Percentiles rank a stretch among this genome's conserved stretches.
Evolutionary conservation across 306 rosid genomes (phyloP).

Genomic region (Cucumis hystrix): DNA sequence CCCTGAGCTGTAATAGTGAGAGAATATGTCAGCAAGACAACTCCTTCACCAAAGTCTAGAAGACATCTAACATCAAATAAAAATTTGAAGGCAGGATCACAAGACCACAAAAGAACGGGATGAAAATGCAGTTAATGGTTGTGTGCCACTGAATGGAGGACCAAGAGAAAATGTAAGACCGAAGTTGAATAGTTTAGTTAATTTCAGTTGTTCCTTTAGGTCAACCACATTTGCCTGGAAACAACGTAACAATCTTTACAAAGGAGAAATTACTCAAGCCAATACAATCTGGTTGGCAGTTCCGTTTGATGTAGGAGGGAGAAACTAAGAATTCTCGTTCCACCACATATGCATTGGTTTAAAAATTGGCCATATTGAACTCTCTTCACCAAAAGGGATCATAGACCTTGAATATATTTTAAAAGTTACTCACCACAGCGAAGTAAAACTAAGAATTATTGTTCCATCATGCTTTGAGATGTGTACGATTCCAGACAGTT

Average conservation of each 20-base stretch:
- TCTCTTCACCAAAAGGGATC: too few relatives aligned
- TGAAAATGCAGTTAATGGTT: background rate
- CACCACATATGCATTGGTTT: too few relatives aligned
- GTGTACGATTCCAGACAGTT: background rate
- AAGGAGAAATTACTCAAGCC: too few relatives aligned
- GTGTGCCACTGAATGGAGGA: background rate
- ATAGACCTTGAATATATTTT: too few relatives aligned
- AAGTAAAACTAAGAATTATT: too few relatives aligned
- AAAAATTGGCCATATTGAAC: too few relatives aligned
- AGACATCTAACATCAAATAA: background rate
- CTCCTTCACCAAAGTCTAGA: background rate
- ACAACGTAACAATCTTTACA: background rate
- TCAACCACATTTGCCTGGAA: background rate
- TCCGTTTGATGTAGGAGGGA: too few relatives aligned
- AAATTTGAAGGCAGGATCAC: background rate
- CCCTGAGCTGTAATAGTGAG: conserved; percentile 52
- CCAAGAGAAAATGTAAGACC: background rate
- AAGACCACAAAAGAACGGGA: background rate
- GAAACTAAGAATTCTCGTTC: too few relatives aligned
- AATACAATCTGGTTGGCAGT: too few relatives aligned
- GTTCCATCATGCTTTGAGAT: too few relatives aligned
- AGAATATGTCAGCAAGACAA: conserved; percentile 8
- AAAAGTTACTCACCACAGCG: too few relatives aligned
- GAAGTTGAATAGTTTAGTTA: background rate
- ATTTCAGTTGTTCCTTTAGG: background rate